Evolutionary conservation across 306 rosid species (phyloP).

Genomic region (Glycine tomentella): DNA sequence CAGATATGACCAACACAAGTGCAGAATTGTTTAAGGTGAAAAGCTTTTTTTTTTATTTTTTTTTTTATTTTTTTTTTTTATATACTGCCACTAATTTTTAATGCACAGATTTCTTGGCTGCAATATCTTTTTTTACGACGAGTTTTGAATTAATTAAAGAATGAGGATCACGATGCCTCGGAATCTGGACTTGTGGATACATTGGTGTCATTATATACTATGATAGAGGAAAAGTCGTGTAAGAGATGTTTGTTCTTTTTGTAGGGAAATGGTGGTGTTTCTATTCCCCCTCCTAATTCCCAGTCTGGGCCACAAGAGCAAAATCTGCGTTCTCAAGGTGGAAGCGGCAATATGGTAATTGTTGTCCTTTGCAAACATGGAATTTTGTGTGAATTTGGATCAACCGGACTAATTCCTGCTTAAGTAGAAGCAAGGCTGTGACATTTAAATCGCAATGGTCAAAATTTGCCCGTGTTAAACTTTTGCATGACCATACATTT

Average conservation of each 20-base stretch:
- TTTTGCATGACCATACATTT: slow-evolving; percentile 9
- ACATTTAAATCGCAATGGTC: slow-evolving; percentile 1
- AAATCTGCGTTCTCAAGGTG: slow-evolving; percentile 46
- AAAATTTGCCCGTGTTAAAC: not conserved
- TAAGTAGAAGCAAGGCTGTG: slow-evolving; percentile 24
- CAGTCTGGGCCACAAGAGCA: slow-evolving; percentile 59
- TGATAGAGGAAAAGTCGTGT: slow-evolving; percentile 16
- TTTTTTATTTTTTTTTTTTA: too few relatives aligned
- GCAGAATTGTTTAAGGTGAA: slow-evolving; percentile 70
- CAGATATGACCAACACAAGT: slow-evolving; percentile 74
- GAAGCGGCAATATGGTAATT: slow-evolving; percentile 72
- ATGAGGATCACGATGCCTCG: slow-evolving; percentile 17
- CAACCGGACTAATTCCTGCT: slow-evolving; percentile 3
- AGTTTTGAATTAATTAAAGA: slow-evolving; percentile 27
- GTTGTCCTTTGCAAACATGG: slow-evolving; percentile 28
- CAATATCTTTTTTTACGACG: not conserved
- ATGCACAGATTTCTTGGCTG: not conserved
- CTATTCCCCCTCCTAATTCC: slow-evolving; percentile 54
- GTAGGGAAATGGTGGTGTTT: slow-evolving; percentile 65
- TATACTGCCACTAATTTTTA: not conserved
- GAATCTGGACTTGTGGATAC: slow-evolving; percentile 4
- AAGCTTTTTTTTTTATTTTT: not conserved
- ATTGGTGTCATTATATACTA: not conserved
- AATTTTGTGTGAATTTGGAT: slow-evolving; percentile 37
- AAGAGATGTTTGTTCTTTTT: slow-evolving; percentile 37